Percentiles rank a stretch among this genome's conserved stretches.
Evolutionary conservation across 2,329 filamentous ascomycete species (phyloP).

Genomic region (Didymella arachidicola): DNA sequence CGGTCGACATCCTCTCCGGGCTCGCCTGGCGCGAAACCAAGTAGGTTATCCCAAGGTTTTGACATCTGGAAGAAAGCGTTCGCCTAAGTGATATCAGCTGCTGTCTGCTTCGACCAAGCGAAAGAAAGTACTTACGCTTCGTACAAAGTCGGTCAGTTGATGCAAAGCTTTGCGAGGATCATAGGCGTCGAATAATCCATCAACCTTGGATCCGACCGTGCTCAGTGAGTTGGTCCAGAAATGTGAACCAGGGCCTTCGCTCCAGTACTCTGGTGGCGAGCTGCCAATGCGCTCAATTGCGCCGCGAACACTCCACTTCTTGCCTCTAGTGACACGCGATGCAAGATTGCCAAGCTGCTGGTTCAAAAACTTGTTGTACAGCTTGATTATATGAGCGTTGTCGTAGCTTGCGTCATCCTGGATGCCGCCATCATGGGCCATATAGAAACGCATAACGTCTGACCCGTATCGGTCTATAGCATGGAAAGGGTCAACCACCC

Average conservation of each 20-base stretch:
- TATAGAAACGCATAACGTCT: slow-evolving; percentile 88
- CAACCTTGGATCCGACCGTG: slow-evolving; percentile 31
- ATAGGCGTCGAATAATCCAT: slow-evolving; percentile 35
- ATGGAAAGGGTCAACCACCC: slow-evolving; percentile 93
- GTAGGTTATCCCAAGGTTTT: slow-evolving; percentile 72
- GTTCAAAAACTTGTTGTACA: slow-evolving; percentile 82
- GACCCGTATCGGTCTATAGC: slow-evolving; percentile 88
- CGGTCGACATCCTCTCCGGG: slow-evolving; percentile 45
- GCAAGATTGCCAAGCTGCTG: slow-evolving; percentile 81
- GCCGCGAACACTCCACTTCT: slow-evolving; percentile 71
- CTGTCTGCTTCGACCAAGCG: neutral
- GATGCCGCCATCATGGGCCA: slow-evolving; percentile 81
- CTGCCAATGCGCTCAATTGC: slow-evolving; percentile 58
- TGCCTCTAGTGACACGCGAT: slow-evolving; percentile 72
- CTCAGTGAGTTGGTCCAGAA: slow-evolving; percentile 52
- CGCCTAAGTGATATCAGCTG: slow-evolving; percentile 54
- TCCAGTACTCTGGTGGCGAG: slow-evolving; percentile 39
- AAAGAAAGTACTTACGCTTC: slow-evolving; percentile 32
- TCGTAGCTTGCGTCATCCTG: slow-evolving; percentile 82
- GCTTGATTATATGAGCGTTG: slow-evolving; percentile 75
- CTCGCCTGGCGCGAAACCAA: slow-evolving; percentile 40
- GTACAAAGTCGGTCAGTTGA: slow-evolving; percentile 40
- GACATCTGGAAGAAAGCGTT: slow-evolving; percentile 72
- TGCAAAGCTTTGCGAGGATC: slow-evolving; percentile 41
- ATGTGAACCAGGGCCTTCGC: slow-evolving; percentile 37